phyloP scores from a whole-genome alignment of 345 rosid genomes.

The Brassica nigra region DNA sequence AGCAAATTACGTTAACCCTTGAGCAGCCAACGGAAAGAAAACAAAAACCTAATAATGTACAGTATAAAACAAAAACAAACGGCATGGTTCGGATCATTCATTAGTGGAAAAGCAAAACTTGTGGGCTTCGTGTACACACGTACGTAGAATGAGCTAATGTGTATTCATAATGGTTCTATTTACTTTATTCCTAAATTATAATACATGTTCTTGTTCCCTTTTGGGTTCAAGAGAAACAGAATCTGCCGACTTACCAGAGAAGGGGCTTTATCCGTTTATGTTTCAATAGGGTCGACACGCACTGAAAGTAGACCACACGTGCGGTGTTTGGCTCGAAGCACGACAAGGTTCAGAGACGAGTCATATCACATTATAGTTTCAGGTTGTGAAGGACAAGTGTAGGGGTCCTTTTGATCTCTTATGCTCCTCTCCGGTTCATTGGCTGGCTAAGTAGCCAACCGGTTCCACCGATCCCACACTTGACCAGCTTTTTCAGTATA shows the following conservation, averaged over 20 bases:
- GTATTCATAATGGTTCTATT: background rate
- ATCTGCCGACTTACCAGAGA: slow-evolving; percentile 31
- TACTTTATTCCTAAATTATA: background rate
- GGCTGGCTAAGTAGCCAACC: background rate
- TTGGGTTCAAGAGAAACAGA: slow-evolving; percentile 12
- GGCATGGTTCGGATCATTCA: slow-evolving; percentile 3
- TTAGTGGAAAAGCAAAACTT: slow-evolving; percentile 26
- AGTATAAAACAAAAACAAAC: background rate
- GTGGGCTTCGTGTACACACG: slow-evolving; percentile 40
- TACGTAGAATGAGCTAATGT: slow-evolving; percentile 15
- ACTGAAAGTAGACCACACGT: slow-evolving; percentile 10
- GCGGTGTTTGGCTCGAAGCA: slow-evolving; percentile 35
- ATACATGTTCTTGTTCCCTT: slow-evolving; percentile 7
- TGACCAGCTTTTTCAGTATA: background rate
- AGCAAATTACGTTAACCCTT: slow-evolving; percentile 33
- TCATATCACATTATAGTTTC: slow-evolving; percentile 24
- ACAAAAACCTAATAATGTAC: background rate
- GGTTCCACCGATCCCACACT: background rate
- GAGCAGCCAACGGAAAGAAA: slow-evolving; percentile 2
- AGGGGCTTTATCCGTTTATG: slow-evolving; percentile 12
- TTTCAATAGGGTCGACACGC: slow-evolving; percentile 13
- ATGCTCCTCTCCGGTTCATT: slow-evolving; percentile 8
- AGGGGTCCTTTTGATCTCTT: slow-evolving; percentile 10
- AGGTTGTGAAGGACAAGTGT: slow-evolving; percentile 21
- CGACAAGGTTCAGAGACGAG: slow-evolving; percentile 16